Evolutionary conservation across 2,329 filamentous ascomycete genomes (phyloP), one percentile per base, ranked within the genome.

Genomic region (Aspergillus sp.): DNA sequence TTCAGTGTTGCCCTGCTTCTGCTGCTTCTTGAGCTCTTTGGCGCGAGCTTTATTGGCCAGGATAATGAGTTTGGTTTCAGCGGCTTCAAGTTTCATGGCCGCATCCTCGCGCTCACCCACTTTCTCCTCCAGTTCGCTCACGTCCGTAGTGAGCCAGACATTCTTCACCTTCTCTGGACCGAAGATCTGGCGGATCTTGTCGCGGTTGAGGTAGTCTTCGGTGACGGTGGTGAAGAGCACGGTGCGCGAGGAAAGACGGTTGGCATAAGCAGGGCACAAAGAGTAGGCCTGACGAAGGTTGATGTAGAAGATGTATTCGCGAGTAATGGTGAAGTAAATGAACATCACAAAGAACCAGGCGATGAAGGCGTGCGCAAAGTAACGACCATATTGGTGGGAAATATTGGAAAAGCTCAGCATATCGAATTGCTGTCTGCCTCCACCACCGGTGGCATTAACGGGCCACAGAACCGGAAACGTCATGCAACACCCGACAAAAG

Each of bases 251-350:
- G 91, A 96, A 41, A 96, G 83, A 49, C 90, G 86, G 60, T 84
- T 85, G 46, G 89, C 80, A 65, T 94, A 94, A 43, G 87, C 76
- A 9, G 90, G 89, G 9, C 89, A 90, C 47, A 94, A 80, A 37
- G 94, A 81, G 70, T 94, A 96, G 0, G 91, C 91, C 70, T 97
- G 91, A 53, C 90, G 86, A 45, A 97, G 72, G 61, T 94, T 95
- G 74, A 96, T 86, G 69, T 88, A 95, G 77, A 85, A 95, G 58
- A 97, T 86, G 63, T 82, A 84, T 68, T 97, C 91, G 49, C 91
- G 81, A 48, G 90, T 86, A 53, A 97, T 82, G 61, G 88, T 84
- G 70, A 88, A 93, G 67, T 97, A 85, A 55, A 97, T 78, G 64
- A 97, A 97, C 41, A 81, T 71, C 67, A 86, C 90, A 70, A 88